Conservation (phyloP, 805 yeast genomes). For the Saturnispora saitoi region DNA sequence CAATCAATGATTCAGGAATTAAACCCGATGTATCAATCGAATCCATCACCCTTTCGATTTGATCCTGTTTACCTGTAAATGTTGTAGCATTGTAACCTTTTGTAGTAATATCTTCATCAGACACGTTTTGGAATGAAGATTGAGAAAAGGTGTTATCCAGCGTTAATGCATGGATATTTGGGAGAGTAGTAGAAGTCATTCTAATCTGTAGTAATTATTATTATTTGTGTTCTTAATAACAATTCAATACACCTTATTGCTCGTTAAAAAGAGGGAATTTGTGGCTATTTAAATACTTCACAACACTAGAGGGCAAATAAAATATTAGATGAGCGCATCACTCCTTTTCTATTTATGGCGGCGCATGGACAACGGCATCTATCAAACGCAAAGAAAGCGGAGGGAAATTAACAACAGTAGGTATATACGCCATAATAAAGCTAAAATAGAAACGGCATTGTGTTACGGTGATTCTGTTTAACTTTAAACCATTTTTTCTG, state of each 20-base stretch:
- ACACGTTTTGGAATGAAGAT: slow-evolving; percentile 27
- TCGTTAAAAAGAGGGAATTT: neutral
- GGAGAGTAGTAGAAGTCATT: slow-evolving; percentile 8
- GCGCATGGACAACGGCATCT: neutral
- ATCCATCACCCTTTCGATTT: slow-evolving; percentile 75
- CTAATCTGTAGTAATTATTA: neutral
- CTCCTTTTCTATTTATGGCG: neutral
- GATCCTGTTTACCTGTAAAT: slow-evolving; percentile 73
- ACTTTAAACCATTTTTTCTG: no score
- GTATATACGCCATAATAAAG: no score
- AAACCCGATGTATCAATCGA: slow-evolving; percentile 75
- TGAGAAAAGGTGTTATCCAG: slow-evolving; percentile 31
- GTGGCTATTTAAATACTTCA: neutral
- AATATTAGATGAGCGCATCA: neutral
- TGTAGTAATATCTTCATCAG: slow-evolving; percentile 23
- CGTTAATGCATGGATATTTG: slow-evolving; percentile 19
- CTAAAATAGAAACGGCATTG: no score
- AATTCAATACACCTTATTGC: neutral
- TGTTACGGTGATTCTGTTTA: no score
- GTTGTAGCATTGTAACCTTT: slow-evolving; percentile 66
- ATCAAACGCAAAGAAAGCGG: neutral
- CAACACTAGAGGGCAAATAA: neutral
- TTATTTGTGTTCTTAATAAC: neutral
- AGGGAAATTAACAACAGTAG: neutral
- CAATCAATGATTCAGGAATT: slow-evolving; percentile 81